Percentiles rank a stretch among this genome's conserved stretches.
These are phyloP conservation scores for Colletotrichum agaves DNA, from an alignment of 2,329 filamentous ascomycete genomes.

Conservation along the genomic window DNA sequence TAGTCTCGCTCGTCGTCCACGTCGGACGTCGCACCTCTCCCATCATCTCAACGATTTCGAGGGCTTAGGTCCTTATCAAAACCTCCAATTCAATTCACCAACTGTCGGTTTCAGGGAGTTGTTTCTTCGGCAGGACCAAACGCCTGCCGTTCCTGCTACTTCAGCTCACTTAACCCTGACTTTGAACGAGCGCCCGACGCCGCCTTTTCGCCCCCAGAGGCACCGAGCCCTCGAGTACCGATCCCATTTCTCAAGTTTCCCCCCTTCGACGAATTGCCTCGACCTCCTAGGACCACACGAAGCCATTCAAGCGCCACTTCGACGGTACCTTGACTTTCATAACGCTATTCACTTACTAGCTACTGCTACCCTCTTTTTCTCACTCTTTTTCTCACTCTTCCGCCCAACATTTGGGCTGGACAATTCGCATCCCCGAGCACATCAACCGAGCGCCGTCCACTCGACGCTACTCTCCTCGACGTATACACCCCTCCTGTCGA, in stretches of 20 bases:
- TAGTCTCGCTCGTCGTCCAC: conserved; percentile 33
- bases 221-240: conserved; percentile 15
- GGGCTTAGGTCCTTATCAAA: conserved; percentile 26
- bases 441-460: conserved; percentile 30
- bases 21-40: conserved; percentile 35
- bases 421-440: conserved; percentile 29
- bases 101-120: neutral
- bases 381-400: neutral
- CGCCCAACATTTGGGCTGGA: conserved; percentile 13
- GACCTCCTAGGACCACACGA: conserved; percentile 17
- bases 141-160: neutral
- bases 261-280: conserved; percentile 23
- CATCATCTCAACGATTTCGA: conserved; percentile 29
- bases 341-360: conserved; percentile 3
- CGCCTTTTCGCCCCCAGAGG: conserved; percentile 20
- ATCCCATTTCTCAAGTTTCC: conserved; percentile 1
- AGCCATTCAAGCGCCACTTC: conserved; percentile 29
- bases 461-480: conserved; percentile 20
- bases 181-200: conserved; percentile 12
- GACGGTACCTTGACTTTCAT: conserved; percentile 12
- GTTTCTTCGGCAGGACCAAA: conserved; percentile 11
- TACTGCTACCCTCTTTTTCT: neutral
- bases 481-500: conserved; percentile 28
- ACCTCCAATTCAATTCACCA: conserved; percentile 18
- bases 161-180: conserved; percentile 12